Conservation (phyloP, 2,329 filamentous ascomycete species). For the Decorospora gaudefroyi region DNA sequence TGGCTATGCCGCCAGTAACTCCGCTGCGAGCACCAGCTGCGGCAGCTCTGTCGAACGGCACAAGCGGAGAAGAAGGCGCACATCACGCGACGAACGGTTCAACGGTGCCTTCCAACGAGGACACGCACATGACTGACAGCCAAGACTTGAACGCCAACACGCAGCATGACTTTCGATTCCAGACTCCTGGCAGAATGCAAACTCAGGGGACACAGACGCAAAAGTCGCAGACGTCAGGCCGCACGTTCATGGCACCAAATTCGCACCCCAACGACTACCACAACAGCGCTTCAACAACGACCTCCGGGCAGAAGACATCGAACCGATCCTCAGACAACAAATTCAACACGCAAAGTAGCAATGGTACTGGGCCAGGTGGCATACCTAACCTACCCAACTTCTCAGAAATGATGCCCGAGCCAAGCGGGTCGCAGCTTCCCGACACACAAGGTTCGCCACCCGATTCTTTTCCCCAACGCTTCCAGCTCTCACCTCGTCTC, state of each 20-base stretch:
- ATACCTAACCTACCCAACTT: slow-evolving; percentile 65
- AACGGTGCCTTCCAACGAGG: slow-evolving; percentile 50
- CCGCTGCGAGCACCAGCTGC: slow-evolving; percentile 45
- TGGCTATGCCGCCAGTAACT: slow-evolving; percentile 52
- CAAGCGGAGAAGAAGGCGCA: slow-evolving; percentile 43
- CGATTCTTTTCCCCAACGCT: slow-evolving; percentile 24
- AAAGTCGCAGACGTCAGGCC: slow-evolving; percentile 67
- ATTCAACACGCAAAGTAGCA: slow-evolving; percentile 73
- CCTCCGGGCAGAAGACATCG: slow-evolving; percentile 78
- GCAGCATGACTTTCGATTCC: slow-evolving; percentile 39
- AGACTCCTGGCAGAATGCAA: slow-evolving; percentile 38
- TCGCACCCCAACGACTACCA: slow-evolving; percentile 65
- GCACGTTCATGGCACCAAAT: slow-evolving; percentile 63
- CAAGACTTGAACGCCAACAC: slow-evolving; percentile 45
- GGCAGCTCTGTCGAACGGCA: slow-evolving; percentile 65
- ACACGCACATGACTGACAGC: slow-evolving; percentile 53
- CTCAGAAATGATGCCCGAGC: slow-evolving; percentile 54
- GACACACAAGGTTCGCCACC: slow-evolving; percentile 63
- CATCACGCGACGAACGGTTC: slow-evolving; percentile 50
- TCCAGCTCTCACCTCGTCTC: slow-evolving; percentile 14
- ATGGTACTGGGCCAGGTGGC: slow-evolving; percentile 59
- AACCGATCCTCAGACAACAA: slow-evolving; percentile 72
- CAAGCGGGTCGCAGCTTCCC: slow-evolving; percentile 63
- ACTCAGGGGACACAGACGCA: slow-evolving; percentile 53
- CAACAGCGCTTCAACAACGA: slow-evolving; percentile 90